A percentile compares a stretch with the other conserved stretches of the same genome.
These are phyloP conservation scores for Wickerhamiella kazuoi DNA, from an alignment of 805 yeast genomes.

Conservation along the genomic window DNA sequence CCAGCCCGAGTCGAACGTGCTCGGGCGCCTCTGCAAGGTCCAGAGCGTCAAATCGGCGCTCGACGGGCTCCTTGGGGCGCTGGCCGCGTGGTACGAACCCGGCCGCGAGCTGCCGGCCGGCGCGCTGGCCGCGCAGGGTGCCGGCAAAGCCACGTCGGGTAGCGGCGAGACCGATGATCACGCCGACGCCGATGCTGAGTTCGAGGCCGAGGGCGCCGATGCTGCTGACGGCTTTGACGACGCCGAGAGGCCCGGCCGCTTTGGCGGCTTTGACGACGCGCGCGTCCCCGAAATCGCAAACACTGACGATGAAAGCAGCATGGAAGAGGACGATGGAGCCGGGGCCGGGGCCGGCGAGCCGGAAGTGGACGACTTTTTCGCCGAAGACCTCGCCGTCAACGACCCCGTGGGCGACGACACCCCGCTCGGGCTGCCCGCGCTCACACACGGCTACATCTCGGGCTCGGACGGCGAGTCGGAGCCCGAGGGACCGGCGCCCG, in stretches of 20 bases:
- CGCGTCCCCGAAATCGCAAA: too few species aligned
- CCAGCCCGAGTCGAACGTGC: slow-evolving; percentile 19
- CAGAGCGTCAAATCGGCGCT: slow-evolving; percentile 10
- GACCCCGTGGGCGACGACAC: slow-evolving; percentile 7
- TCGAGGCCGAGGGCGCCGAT: slow-evolving; percentile 3
- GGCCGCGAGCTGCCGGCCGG: not conserved
- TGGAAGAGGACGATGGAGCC: slow-evolving; percentile 12
- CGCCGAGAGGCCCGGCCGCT: slow-evolving; percentile 1
- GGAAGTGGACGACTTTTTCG: slow-evolving; percentile 25
- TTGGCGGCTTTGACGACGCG: slow-evolving; percentile 5
- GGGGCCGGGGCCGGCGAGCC: slow-evolving; percentile 11
- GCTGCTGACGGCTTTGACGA: slow-evolving; percentile 1
- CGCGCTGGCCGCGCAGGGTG: not conserved
- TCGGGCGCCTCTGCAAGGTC: slow-evolving; percentile 24
- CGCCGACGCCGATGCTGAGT: not conserved
- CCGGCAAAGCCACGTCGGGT: not conserved
- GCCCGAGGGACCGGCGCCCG: slow-evolving; percentile 12
- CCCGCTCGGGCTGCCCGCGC: slow-evolving; percentile 19
- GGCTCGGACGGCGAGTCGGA: slow-evolving; percentile 43
- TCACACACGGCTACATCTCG: slow-evolving; percentile 53
- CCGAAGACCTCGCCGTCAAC: slow-evolving; percentile 3
- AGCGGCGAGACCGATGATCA: not conserved
- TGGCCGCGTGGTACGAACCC: slow-evolving; percentile 5
- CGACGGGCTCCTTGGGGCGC: slow-evolving; percentile 2
- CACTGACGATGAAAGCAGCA: too few species aligned